A percentile compares a stretch with the other conserved stretches of the same genome.
phyloP scores from a whole-genome alignment of 2,329 filamentous ascomycete species.

The Passalora sequoiae region DNA sequence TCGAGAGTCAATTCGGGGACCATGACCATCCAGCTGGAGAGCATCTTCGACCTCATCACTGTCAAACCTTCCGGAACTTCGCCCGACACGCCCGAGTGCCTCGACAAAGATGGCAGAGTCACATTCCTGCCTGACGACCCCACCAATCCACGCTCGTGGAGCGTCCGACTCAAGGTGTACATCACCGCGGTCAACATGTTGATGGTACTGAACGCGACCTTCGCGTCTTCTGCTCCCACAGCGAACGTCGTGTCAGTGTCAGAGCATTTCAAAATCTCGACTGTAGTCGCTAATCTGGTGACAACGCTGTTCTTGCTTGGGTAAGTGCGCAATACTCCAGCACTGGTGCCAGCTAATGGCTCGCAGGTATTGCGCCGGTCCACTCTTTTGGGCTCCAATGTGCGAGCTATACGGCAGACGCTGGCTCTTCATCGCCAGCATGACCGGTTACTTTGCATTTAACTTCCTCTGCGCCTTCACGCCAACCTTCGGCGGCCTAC shows the following conservation, averaged over 20 bases:
- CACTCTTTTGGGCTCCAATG: slow-evolving; percentile 60
- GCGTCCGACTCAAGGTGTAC: slow-evolving; percentile 34
- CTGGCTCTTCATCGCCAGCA: slow-evolving; percentile 46
- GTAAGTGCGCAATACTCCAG: no score
- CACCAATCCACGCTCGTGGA: slow-evolving; percentile 47
- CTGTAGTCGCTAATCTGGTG: slow-evolving; percentile 36
- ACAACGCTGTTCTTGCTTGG: slow-evolving; percentile 31
- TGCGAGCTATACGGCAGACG: slow-evolving; percentile 61
- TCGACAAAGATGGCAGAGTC: slow-evolving; percentile 47
- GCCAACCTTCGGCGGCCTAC: slow-evolving; percentile 49
- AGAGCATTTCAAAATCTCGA: slow-evolving; percentile 45
- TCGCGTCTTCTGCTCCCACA: slow-evolving; percentile 45
- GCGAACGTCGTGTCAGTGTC: slow-evolving; percentile 39
- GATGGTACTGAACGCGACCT: slow-evolving; percentile 52
- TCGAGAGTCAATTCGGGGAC: no score
- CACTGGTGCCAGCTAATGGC: no score
- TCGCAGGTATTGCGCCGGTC: no score
- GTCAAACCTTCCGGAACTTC: no score
- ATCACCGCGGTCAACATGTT: slow-evolving; percentile 41
- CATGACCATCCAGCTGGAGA: no score
- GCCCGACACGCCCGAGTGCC: no score
- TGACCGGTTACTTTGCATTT: slow-evolving; percentile 42
- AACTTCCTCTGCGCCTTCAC: slow-evolving; percentile 53
- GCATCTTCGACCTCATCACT: no score
- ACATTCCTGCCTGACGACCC: slow-evolving; percentile 47